A percentile compares a stretch with the other conserved stretches of the same genome.
Conservation (phyloP, 1,284 basidiomycete genomes). For the Mycena sp. region DNA sequence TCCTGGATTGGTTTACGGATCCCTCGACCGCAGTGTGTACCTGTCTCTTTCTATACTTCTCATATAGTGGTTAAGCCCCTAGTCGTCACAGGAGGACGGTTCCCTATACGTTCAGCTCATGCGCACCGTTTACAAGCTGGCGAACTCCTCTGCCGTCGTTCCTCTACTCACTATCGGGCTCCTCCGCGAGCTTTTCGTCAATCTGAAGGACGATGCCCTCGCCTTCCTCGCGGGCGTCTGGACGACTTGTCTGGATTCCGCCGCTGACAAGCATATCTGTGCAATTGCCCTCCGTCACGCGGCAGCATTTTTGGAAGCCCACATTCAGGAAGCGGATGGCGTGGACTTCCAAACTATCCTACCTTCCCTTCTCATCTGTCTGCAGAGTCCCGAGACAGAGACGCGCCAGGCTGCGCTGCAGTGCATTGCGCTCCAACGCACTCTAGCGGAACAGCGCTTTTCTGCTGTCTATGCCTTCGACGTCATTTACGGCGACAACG, state of each 20-base stretch:
- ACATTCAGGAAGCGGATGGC: slow-evolving; percentile 58
- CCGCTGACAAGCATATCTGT: slow-evolving; percentile 39
- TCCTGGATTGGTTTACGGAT: slow-evolving; percentile 58
- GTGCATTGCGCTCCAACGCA: slow-evolving; percentile 62
- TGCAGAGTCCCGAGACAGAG: slow-evolving; percentile 63
- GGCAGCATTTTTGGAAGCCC: slow-evolving; percentile 82
- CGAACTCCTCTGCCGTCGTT: slow-evolving; percentile 59
- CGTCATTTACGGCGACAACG: slow-evolving; percentile 78
- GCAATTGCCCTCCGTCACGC: slow-evolving; percentile 68
- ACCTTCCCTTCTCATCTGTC: slow-evolving; percentile 77
- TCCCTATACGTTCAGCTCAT: slow-evolving; percentile 62
- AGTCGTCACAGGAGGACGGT: slow-evolving; percentile 38
- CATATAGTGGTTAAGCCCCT: slow-evolving; percentile 5
- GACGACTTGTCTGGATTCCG: slow-evolving; percentile 44
- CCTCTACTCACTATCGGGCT: slow-evolving; percentile 63
- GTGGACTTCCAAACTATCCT: slow-evolving; percentile 90
- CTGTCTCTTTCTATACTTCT: neutral
- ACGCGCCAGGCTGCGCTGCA: slow-evolving; percentile 74
- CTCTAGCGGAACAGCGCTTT: slow-evolving; percentile 55
- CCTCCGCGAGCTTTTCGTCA: slow-evolving; percentile 73
- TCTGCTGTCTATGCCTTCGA: slow-evolving; percentile 84
- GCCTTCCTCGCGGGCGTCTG: slow-evolving; percentile 84
- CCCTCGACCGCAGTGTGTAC: slow-evolving; percentile 42
- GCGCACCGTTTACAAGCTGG: slow-evolving; percentile 69
- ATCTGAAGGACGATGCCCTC: slow-evolving; percentile 77